Percentiles rank a stretch among this genome's conserved stretches.
These are phyloP conservation scores for Alternaria gansuensis DNA, from an alignment of 2,329 filamentous ascomycete species.

Conservation along the genomic window DNA sequence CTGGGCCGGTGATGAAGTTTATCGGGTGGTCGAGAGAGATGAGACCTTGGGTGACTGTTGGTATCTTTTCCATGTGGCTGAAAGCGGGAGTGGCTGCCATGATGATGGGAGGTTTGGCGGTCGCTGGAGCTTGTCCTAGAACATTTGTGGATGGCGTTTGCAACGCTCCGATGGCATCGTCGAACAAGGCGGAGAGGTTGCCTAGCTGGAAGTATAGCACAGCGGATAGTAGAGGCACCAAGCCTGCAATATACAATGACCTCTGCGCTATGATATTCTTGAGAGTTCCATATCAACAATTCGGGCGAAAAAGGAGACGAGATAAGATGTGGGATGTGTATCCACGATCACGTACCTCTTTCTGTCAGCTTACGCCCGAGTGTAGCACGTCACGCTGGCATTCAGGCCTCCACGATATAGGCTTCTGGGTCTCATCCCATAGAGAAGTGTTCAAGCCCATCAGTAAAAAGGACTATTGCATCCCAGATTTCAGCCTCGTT, in stretches of 20 bases:
- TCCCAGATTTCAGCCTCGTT: not conserved
- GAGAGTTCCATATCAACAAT: not conserved
- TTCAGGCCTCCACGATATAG: slow-evolving; percentile 3
- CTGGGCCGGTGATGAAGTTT: slow-evolving; percentile 53
- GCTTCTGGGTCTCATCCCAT: not conserved
- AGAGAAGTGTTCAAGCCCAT: not conserved
- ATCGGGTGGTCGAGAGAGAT: slow-evolving; percentile 54
- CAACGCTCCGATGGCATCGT: not conserved
- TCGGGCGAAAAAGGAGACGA: not conserved
- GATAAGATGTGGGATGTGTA: not conserved
- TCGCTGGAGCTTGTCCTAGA: not conserved
- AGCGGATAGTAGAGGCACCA: not conserved
- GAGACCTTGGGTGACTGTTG: slow-evolving; percentile 50
- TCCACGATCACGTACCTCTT: not conserved
- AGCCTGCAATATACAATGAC: slow-evolving; percentile 3
- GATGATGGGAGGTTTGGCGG: slow-evolving; percentile 28
- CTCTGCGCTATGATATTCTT: not conserved
- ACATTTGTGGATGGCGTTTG: not conserved
- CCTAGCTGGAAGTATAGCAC: slow-evolving; percentile 3
- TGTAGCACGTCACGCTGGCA: not conserved
- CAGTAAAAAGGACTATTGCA: not conserved
- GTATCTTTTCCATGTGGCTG: slow-evolving; percentile 36
- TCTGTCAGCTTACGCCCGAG: not conserved
- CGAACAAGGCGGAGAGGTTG: not conserved
- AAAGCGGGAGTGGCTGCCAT: slow-evolving; percentile 30